Conservation (phyloP, 306 rosid genomes). For the Elaeagnus macrophylla region DNA sequence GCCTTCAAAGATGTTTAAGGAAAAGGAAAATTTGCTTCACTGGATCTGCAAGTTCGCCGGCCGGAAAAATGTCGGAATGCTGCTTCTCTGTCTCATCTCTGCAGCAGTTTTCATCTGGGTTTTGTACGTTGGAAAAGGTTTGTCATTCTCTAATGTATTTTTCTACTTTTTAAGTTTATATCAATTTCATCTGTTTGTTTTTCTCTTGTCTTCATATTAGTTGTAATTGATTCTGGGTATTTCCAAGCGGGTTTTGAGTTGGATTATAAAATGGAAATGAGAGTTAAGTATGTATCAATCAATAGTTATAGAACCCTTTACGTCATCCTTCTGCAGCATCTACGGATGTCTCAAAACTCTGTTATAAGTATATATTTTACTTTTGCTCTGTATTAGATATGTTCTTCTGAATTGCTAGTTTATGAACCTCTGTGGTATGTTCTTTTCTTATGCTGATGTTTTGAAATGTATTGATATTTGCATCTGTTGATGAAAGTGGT, state of each 20-base stretch:
- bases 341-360: no score
- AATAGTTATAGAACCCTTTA: neutral
- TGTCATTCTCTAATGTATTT: neutral
- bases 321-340: neutral
- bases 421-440: no score
- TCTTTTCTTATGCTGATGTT: no score
- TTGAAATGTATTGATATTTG: no score
- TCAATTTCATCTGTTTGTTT: no score
- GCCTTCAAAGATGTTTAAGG: conserved; percentile 76
- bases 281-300: neutral
- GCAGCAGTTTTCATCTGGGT: conserved; percentile 80
- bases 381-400: no score
- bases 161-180: no score
- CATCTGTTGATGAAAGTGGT: no score
- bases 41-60: conserved; percentile 86
- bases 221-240: neutral
- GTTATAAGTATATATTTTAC: no score
- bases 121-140: conserved; percentile 79
- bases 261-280: neutral
- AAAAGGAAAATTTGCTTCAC: conserved; percentile 58
- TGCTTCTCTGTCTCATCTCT: conserved; percentile 65
- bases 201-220: no score
- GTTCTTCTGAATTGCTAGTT: no score
- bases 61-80: conserved; percentile 80
- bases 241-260: conserved; percentile 3